A percentile compares a stretch with the other conserved stretches of the same genome.
phyloP scores from a whole-genome alignment of 306 rosid genomes.

The Malus fusca region DNA sequence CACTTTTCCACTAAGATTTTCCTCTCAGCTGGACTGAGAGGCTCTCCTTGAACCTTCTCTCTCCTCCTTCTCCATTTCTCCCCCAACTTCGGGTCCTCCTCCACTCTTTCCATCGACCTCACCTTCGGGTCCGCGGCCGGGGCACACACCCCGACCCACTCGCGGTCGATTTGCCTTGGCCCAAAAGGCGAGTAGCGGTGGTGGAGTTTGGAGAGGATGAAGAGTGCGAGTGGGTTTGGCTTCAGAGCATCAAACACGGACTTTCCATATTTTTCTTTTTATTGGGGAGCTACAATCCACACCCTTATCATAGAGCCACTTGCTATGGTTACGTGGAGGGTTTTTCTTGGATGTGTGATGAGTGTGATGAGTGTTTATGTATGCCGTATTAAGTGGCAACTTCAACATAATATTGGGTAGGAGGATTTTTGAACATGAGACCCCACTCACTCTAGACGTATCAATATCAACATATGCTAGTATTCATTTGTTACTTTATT shows the following conservation, averaged over 20 bases:
- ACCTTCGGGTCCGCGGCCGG: slow-evolving; percentile 73
- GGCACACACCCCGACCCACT: slow-evolving; percentile 89
- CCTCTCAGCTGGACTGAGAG: slow-evolving; percentile 58
- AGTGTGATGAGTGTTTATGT: too few species aligned
- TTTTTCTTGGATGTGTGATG: too few species aligned
- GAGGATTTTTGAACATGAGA: too few species aligned
- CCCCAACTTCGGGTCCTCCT: slow-evolving; percentile 53
- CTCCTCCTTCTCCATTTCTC: slow-evolving; percentile 53
- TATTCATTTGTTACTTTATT: too few species aligned
- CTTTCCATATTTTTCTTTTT: too few species aligned
- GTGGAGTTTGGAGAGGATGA: slow-evolving; percentile 49
- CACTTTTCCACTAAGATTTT: slow-evolving; percentile 54
- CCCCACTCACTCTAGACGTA: too few species aligned
- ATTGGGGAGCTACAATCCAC: too few species aligned
- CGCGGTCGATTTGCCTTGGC: slow-evolving; percentile 60
- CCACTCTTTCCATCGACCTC: slow-evolving; percentile 42
- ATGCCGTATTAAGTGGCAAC: too few species aligned
- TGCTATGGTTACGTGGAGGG: too few species aligned
- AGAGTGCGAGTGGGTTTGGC: slow-evolving; percentile 7
- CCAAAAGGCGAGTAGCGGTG: slow-evolving; percentile 86
- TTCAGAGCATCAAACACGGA: neutral
- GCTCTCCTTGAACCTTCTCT: slow-evolving; percentile 53
- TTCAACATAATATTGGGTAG: too few species aligned
- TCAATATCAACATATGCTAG: too few species aligned
- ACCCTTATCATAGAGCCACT: too few species aligned